phyloP scores from a whole-genome alignment of 2,329 filamentous ascomycete species.

The Simplicillium aogashimaense region DNA sequence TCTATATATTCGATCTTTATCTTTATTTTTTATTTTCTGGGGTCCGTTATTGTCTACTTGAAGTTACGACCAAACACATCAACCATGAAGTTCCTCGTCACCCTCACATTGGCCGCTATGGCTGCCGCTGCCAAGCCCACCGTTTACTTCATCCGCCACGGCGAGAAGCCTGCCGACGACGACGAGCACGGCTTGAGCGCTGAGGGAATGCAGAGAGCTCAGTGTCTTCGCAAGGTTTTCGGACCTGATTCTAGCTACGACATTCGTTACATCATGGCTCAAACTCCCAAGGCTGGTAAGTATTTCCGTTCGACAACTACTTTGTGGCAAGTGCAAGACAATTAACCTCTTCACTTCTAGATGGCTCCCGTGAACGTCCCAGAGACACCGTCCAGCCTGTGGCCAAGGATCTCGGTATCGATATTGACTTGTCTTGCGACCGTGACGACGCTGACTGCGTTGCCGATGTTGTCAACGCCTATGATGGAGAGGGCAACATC shows the following conservation, averaged over 20 bases:
- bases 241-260: slow-evolving; percentile 39
- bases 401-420: slow-evolving; percentile 42
- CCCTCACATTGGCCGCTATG: slow-evolving; percentile 11
- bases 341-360: slow-evolving; percentile 15
- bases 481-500: slow-evolving; percentile 42
- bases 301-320: background rate
- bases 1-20: no score
- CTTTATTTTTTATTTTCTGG: no score
- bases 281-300: slow-evolving; percentile 37
- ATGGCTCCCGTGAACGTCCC: slow-evolving; percentile 41
- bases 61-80: background rate
- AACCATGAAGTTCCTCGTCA: slow-evolving; percentile 12
- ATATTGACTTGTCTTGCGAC: slow-evolving; percentile 44
- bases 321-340: background rate
- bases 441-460: slow-evolving; percentile 47
- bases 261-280: slow-evolving; percentile 49
- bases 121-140: slow-evolving; percentile 26
- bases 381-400: slow-evolving; percentile 48
- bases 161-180: slow-evolving; percentile 47
- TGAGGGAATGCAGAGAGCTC: slow-evolving; percentile 42
- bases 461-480: slow-evolving; percentile 34
- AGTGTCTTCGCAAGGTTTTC: slow-evolving; percentile 50
- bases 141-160: slow-evolving; percentile 54
- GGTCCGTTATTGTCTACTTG: no score
- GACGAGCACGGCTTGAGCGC: slow-evolving; percentile 37